These are phyloP conservation scores for Centrapalus pauciflorus DNA, from an alignment of 129 eudicot species.

Conservation along the genomic window DNA sequence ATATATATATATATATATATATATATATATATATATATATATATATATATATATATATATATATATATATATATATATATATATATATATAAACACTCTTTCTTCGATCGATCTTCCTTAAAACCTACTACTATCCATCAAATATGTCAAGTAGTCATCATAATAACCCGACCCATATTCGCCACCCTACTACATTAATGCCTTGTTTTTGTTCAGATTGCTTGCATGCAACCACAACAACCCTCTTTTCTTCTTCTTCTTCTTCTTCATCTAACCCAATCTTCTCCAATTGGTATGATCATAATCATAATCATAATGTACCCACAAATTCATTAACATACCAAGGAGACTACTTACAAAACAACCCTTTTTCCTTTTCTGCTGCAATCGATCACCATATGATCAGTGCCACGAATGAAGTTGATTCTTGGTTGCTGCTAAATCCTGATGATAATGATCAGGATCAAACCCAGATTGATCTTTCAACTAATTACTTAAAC, in stretches of 20 bases:
- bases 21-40: no score
- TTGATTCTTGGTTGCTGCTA: conserved; percentile 23
- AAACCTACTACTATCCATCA: no score
- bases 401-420: conserved; percentile 13
- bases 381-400: conserved; percentile 8
- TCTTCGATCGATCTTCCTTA: no score
- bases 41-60: no score
- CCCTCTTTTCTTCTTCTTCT: no score
- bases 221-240: conserved; percentile 8
- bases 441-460: conserved; percentile 17
- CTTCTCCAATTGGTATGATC: conserved; percentile 3
- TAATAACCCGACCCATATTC: conserved; percentile 7
- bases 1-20: no score
- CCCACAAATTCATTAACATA: not conserved
- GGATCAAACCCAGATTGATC: conserved; percentile 1
- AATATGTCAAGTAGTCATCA: not conserved
- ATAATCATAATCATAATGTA: no score
- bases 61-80: no score
- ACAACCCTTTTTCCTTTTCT: conserved; percentile 1
- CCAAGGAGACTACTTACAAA: conserved; percentile 14
- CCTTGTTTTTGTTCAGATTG: conserved; percentile 15
- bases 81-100: no score
- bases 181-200: not conserved
- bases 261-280: no score
- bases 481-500: not conserved